These are phyloP conservation scores for Bombardia bombarda DNA, from an alignment of 495 filamentous ascomycete genomes.

Conservation along the genomic window DNA sequence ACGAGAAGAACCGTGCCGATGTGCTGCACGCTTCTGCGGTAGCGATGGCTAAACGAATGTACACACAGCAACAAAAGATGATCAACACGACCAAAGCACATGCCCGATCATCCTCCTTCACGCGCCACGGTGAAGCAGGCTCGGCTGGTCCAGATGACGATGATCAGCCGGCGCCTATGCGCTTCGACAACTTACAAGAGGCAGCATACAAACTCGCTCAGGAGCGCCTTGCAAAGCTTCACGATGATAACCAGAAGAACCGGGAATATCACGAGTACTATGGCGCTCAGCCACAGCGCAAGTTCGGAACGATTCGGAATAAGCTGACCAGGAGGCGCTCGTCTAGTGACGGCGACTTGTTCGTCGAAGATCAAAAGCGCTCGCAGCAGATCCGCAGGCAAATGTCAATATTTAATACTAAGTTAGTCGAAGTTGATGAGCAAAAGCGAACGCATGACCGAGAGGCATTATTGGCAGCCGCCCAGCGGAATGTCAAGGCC, in stretches of 20 bases:
- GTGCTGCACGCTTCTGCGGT: slow-evolving; percentile 72
- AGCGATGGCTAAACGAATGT: slow-evolving; percentile 84
- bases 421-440: slow-evolving; percentile 60
- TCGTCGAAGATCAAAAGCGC: slow-evolving; percentile 52
- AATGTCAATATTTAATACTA: slow-evolving; percentile 67
- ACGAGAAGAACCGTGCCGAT: slow-evolving; percentile 63
- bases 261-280: slow-evolving; percentile 65
- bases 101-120: slow-evolving; percentile 17
- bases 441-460: slow-evolving; percentile 69
- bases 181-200: slow-evolving; percentile 64
- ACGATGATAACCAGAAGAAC: slow-evolving; percentile 55
- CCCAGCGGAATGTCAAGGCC: slow-evolving; percentile 75
- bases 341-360: slow-evolving; percentile 56
- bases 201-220: slow-evolving; percentile 76
- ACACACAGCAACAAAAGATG: slow-evolving; percentile 53
- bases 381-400: slow-evolving; percentile 69
- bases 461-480: slow-evolving; percentile 64
- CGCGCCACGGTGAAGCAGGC: slow-evolving; percentile 13
- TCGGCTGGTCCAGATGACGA: slow-evolving; percentile 8
- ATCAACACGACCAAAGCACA: slow-evolving; percentile 36
- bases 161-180: slow-evolving; percentile 17
- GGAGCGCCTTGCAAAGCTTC: slow-evolving; percentile 72
- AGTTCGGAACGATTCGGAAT: slow-evolving; percentile 44
- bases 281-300: slow-evolving; percentile 32
- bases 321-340: slow-evolving; percentile 55